A percentile compares a stretch with the other conserved stretches of the same genome.
Evolutionary conservation across 2,329 filamentous ascomycete genomes (phyloP).

Genomic region (Ophiostoma ulmi): DNA sequence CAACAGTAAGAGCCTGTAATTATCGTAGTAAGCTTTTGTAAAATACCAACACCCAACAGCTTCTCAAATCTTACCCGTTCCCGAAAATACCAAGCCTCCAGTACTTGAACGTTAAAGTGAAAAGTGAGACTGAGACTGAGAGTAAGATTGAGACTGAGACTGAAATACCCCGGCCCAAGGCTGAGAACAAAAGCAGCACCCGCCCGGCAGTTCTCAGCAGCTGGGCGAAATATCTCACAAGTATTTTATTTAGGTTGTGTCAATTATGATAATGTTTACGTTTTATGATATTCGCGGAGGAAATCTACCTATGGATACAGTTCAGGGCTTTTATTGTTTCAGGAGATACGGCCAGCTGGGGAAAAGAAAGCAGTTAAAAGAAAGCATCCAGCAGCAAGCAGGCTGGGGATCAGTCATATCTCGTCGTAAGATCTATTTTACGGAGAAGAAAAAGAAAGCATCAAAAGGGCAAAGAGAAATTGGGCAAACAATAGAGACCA

Average conservation of each 20-base stretch:
- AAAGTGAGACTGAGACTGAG: not conserved
- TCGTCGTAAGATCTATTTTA: not conserved
- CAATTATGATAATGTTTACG: not conserved
- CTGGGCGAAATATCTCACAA: not conserved
- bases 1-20: not conserved
- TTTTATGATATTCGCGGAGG: not conserved
- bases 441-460: not conserved
- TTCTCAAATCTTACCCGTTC: not conserved
- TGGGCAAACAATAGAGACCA: no score
- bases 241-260: not conserved
- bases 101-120: not conserved
- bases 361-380: not conserved
- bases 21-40: no score
- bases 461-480: no score
- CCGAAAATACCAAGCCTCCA: not conserved
- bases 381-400: not conserved
- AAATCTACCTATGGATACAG: not conserved
- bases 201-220: not conserved
- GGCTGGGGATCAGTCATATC: not conserved
- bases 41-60: not conserved
- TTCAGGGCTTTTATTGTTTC: not conserved
- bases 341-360: not conserved
- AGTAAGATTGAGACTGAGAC: not conserved
- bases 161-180: constrained; percentile 5
- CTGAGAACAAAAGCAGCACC: not conserved